Conservation (phyloP, 2,329 filamentous ascomycete genomes). For the Mollisia scopiformis region DNA sequence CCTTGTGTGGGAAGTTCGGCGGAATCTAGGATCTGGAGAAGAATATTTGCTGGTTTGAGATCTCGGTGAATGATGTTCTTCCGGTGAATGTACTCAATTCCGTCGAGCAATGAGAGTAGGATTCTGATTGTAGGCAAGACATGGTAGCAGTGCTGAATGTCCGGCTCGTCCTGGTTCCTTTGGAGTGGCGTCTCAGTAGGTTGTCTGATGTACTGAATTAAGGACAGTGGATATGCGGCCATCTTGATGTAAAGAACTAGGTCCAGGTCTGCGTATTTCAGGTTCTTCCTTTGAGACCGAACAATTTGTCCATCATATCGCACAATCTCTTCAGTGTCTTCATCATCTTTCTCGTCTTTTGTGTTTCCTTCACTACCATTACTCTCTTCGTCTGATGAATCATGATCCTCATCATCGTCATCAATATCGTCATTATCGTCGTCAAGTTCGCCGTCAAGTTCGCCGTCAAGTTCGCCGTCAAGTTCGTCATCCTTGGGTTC, state of each 20-base stretch:
- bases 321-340: slow-evolving; percentile 5
- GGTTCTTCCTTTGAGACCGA: neutral
- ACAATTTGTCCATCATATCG: neutral
- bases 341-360: neutral
- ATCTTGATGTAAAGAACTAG: slow-evolving; percentile 38
- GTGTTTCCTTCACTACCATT: neutral
- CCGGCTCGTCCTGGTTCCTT: slow-evolving; percentile 1
- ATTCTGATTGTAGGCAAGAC: slow-evolving; percentile 57
- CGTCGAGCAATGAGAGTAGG: slow-evolving; percentile 61
- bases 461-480: too few relatives aligned
- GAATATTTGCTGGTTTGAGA: slow-evolving; percentile 70
- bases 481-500: too few relatives aligned
- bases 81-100: slow-evolving; percentile 65
- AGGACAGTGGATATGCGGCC: slow-evolving; percentile 59
- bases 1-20: slow-evolving; percentile 40
- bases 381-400: neutral
- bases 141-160: slow-evolving; percentile 63
- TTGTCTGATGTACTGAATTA: slow-evolving; percentile 59
- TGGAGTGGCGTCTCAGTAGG: slow-evolving; percentile 18
- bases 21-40: slow-evolving; percentile 53
- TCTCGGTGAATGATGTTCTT: slow-evolving; percentile 67
- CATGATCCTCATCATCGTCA: too few relatives aligned
- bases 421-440: too few relatives aligned
- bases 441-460: too few relatives aligned
- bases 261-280: slow-evolving; percentile 20